Conservation (phyloP, 495 filamentous ascomycete species). For the Aspergillus funiculosus region DNA sequence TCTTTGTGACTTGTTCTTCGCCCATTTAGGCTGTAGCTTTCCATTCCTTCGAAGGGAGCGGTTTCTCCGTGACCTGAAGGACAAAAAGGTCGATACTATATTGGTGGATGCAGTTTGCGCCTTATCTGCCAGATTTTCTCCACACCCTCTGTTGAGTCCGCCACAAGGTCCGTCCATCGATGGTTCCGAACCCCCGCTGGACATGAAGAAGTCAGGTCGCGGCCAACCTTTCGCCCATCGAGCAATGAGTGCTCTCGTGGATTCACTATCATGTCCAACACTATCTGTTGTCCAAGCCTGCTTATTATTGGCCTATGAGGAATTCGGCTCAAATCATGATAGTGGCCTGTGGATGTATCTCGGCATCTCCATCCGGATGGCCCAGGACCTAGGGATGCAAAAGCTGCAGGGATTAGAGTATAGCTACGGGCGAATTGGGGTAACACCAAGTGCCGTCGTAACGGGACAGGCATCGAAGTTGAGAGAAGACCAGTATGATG, state of each 20-base stretch:
- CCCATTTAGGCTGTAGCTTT: conserved; percentile 73
- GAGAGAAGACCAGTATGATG: conserved; percentile 40
- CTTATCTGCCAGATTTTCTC: conserved; percentile 74
- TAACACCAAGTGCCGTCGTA: conserved; percentile 48
- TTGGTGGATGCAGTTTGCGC: conserved; percentile 82
- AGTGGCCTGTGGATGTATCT: conserved; percentile 89
- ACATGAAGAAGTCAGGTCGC: conserved; percentile 42
- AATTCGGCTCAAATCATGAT: conserved; percentile 79
- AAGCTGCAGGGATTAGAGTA: conserved; percentile 69
- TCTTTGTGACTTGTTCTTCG: conserved; percentile 71
- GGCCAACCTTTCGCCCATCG: conserved; percentile 73
- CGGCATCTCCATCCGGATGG: conserved; percentile 79
- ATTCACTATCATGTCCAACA: conserved; percentile 71
- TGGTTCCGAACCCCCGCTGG: conserved; percentile 32
- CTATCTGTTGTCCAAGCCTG: conserved; percentile 75
- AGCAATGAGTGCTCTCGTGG: conserved; percentile 66
- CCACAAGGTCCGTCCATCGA: conserved; percentile 48
- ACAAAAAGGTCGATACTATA: conserved; percentile 75
- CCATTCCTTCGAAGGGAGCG: conserved; percentile 67
- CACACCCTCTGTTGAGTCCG: conserved; percentile 54
- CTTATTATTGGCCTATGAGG: conserved; percentile 75
- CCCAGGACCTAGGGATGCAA: conserved; percentile 75
- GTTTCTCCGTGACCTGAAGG: conserved; percentile 64
- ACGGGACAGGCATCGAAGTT: conserved; percentile 40
- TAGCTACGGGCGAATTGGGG: conserved; percentile 51